These are phyloP conservation scores for Penicillium crystallinum DNA, from an alignment of 495 filamentous ascomycete genomes.

Conservation along the genomic window DNA sequence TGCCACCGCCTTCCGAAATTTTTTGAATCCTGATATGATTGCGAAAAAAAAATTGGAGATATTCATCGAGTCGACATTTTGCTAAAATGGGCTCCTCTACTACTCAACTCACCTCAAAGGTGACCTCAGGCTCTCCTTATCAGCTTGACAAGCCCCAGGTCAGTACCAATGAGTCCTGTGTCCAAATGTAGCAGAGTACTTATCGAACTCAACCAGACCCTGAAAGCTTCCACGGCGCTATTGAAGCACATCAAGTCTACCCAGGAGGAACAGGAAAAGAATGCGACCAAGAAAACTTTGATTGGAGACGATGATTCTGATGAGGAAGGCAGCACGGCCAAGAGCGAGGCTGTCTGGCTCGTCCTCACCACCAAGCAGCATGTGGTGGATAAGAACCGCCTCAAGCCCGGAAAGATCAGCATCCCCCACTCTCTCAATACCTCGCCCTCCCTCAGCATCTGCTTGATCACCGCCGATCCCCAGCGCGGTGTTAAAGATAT, in stretches of 20 bases:
- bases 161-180: conserved; percentile 7
- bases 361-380: conserved; percentile 87
- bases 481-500: conserved; percentile 88
- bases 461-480: conserved; percentile 79
- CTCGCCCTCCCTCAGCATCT: conserved; percentile 60
- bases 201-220: conserved; percentile 43
- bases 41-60: conserved; percentile 30
- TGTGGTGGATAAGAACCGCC: conserved; percentile 63
- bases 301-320: conserved; percentile 56
- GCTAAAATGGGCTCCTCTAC: conserved; percentile 44
- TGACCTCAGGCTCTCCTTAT: conserved; percentile 53
- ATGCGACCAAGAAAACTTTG: conserved; percentile 64
- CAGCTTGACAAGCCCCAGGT: conserved; percentile 64
- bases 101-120: conserved; percentile 45
- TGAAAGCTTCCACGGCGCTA: conserved; percentile 77
- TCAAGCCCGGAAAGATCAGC: conserved; percentile 70
- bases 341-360: conserved; percentile 73
- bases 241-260: conserved; percentile 71
- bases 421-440: conserved; percentile 66
- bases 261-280: conserved; percentile 50
- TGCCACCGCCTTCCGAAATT: conserved; percentile 43
- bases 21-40: conserved; percentile 31
- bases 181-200: conserved; percentile 14
- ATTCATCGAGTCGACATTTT: conserved; percentile 21
- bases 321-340: conserved; percentile 31